These are phyloP conservation scores for Capillidium heterosporum DNA, from an alignment of 371 early-diverging fungal genomes.

Conservation along the genomic window DNA sequence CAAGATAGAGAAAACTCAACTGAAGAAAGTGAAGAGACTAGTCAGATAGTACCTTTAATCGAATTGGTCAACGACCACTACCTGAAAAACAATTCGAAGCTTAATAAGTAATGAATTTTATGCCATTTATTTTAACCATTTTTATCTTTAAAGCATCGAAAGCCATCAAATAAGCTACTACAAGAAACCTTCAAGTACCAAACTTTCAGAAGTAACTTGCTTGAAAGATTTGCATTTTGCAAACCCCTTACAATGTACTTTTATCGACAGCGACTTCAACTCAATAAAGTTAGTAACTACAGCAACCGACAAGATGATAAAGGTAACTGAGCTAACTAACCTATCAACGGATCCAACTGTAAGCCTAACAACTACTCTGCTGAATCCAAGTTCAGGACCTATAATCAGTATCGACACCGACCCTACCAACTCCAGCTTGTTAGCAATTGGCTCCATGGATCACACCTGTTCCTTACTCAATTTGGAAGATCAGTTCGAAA, in stretches of 20 bases:
- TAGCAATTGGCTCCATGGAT: constrained; percentile 56
- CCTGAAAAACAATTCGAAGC: constrained; percentile 11
- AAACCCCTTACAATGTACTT: constrained; percentile 11
- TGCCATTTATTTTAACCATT: neutral
- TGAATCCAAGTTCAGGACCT: constrained; percentile 33
- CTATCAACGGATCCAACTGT: too few species aligned
- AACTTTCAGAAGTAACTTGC: constrained; percentile 35
- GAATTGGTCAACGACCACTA: neutral
- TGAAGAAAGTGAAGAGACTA: too few species aligned
- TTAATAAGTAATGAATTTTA: constrained; percentile 5
- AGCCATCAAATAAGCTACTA: constrained; percentile 6
- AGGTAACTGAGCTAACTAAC: constrained; percentile 23
- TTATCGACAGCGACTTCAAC: constrained; percentile 20
- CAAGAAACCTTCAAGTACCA: constrained; percentile 19
- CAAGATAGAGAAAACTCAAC: too few species aligned
- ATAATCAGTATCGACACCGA: constrained; percentile 44
- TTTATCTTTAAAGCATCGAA: neutral
- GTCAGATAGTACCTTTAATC: constrained; percentile 8
- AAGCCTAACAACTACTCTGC: constrained; percentile 12
- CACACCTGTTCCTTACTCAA: constrained; percentile 37
- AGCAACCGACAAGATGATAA: constrained; percentile 48
- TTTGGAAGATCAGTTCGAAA: constrained; percentile 18
- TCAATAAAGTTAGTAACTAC: too few species aligned
- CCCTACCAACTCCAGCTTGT: constrained; percentile 26
- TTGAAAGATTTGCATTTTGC: constrained; percentile 9